Evolutionary conservation across 805 yeast genomes (phyloP), one percentile per base, ranked within the genome.

Genomic region (Kodamaea kakaduensis): DNA sequence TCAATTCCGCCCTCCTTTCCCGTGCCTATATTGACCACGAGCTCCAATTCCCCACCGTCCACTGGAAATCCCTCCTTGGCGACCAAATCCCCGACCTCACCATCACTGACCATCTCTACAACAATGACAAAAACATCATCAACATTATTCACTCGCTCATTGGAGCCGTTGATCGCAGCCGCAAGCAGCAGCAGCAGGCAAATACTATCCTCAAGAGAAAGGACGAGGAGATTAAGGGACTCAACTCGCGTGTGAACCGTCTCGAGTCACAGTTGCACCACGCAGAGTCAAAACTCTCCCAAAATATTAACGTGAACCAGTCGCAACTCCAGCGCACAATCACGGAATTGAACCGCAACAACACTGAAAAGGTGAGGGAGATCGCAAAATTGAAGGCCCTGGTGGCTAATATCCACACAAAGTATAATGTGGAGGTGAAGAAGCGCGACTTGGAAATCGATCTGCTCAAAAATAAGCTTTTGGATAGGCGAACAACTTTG

Each of bases 361-460:
- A 56, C 36, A 52, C 51, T 40, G 36, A 45, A 4, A 65, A 64
- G 36, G 27, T 48, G 4, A 56, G 51, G 13, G 69, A 64, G 35
- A 33, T 64, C 13, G 41, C 38, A 15, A 52, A 52, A 24, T 44
- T 61, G 24, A 58, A 58, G 32, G 45, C 34, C 28, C 55, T 59
- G 55, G 47, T 52, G 25, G 32, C 42, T n/a, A 66, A 58, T 25
- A 43, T 61, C 20, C 54, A 55, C 31, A 46, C 50, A 1, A 63
- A 61, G 36, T 61, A 57, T 37, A 59, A 61, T 18, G 54, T 62
- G 5, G 69, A 65, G 38, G 31, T 62, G 30, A 58, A 62, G 42
- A 54, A 50, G 38, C 57, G 61, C 39, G 51, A 52, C 13, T 21
- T 56, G 18, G 63, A 63, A 32, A 58, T 63, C 14, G 53, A 56